A percentile compares a stretch with the other conserved stretches of the same genome.
phyloP scores from a whole-genome alignment of 768 basidiomycete species.

The Macrolepiota dolichaula region DNA sequence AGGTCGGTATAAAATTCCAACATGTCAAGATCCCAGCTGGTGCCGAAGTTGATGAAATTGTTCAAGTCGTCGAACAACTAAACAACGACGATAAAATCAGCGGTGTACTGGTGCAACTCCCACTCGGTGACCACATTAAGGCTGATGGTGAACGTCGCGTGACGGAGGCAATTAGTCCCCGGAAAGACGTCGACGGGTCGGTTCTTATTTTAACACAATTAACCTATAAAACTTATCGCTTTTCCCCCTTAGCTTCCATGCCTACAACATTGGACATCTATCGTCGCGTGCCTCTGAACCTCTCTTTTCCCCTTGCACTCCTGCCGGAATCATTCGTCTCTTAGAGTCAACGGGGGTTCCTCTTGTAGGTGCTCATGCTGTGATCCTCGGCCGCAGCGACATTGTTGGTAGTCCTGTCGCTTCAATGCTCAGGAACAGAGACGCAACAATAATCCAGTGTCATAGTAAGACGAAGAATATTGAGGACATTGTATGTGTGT shows the following conservation, averaged over 20 bases:
- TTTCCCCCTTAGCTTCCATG: conserved; percentile 72
- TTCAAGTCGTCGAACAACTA: conserved; percentile 73
- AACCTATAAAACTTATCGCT: background rate
- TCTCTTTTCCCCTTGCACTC: conserved; percentile 93
- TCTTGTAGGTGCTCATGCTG: conserved; percentile 76
- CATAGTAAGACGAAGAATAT: conserved; percentile 89
- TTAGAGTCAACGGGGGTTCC: conserved; percentile 82
- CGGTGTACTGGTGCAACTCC: conserved; percentile 94
- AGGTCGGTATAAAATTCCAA: conserved; percentile 85
- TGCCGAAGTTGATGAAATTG: conserved; percentile 70
- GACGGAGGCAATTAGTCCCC: conserved; percentile 91
- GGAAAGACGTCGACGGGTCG: conserved; percentile 98
- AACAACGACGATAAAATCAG: conserved; percentile 80
- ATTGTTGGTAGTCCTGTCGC: conserved; percentile 97
- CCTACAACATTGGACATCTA: conserved; percentile 95
- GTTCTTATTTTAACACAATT: conserved; percentile 12
- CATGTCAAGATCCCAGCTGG: conserved; percentile 74
- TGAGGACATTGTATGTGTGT: conserved; percentile 61
- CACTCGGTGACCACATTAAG: conserved; percentile 79
- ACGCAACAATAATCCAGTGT: conserved; percentile 98
- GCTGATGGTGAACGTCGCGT: conserved; percentile 83
- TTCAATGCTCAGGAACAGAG: conserved; percentile 82
- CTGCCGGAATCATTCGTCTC: conserved; percentile 86
- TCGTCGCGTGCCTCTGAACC: conserved; percentile 87
- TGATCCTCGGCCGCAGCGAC: conserved; percentile 95